Percentiles rank a stretch among this genome's conserved stretches.
These are phyloP conservation scores for Porphyra umbilicalis DNA, from an alignment of 31 red algal genomes.

Conservation along the genomic window DNA sequence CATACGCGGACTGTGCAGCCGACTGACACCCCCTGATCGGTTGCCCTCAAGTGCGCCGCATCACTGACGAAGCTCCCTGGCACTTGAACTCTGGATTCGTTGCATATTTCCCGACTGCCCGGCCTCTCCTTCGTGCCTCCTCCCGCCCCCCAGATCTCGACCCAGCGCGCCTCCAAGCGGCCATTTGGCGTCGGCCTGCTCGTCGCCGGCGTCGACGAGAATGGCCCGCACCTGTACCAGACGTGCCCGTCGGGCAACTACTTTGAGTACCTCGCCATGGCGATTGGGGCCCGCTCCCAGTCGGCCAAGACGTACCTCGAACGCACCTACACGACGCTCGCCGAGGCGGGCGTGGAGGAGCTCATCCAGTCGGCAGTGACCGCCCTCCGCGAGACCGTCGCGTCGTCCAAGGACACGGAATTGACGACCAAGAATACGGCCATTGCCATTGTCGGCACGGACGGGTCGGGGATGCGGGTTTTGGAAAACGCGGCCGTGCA, in stretches of 20 bases:
- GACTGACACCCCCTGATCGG: not conserved
- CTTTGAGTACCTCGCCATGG: slow-evolving; percentile 89
- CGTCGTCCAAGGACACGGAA: slow-evolving; percentile 79
- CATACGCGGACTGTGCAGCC: too few relatives aligned
- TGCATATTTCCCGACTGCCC: too few relatives aligned
- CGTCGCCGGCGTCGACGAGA: slow-evolving; percentile 81
- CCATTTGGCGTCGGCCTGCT: slow-evolving; percentile 94
- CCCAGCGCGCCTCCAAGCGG: slow-evolving; percentile 86
- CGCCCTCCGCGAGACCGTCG: slow-evolving; percentile 89
- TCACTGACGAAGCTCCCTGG: too few relatives aligned
- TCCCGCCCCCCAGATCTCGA: slow-evolving; percentile 68
- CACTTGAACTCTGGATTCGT: too few relatives aligned
- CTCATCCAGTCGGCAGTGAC: slow-evolving; percentile 66
- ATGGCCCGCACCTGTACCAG: slow-evolving; percentile 89
- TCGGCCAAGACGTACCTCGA: slow-evolving; percentile 93
- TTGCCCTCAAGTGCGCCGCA: too few relatives aligned
- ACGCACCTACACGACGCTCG: slow-evolving; percentile 51
- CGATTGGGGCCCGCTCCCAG: slow-evolving; percentile 90
- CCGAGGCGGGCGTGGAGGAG: slow-evolving; percentile 45
- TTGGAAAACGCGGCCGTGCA: slow-evolving; percentile 79
- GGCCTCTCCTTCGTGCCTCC: too few relatives aligned
- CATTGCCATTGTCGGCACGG: slow-evolving; percentile 74
- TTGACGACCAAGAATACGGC: slow-evolving; percentile 82
- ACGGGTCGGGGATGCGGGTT: slow-evolving; percentile 54
- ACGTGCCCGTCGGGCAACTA: slow-evolving; percentile 97